phyloP scores from a whole-genome alignment of 1,139 yeast genomes.

The Saccharomyces hybrid region DNA sequence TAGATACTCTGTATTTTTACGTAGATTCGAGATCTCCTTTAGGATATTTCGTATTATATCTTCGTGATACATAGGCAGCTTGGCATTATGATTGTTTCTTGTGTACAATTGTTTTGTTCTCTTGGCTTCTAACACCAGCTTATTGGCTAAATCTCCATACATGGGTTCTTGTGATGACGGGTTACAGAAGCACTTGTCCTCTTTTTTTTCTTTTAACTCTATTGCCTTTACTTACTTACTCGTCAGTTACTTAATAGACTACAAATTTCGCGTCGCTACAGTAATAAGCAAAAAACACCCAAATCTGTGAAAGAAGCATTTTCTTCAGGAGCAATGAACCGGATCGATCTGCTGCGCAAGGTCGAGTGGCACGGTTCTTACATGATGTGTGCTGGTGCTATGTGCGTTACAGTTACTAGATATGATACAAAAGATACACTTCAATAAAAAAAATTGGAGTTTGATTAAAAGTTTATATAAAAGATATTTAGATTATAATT shows the following conservation, averaged over 20 bases:
- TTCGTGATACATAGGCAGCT: conserved; percentile 65
- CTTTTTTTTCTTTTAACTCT: no score
- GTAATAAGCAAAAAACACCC: no score
- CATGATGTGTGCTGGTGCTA: not conserved
- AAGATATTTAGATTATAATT: not conserved
- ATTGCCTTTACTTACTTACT: no score
- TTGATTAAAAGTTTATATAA: not conserved
- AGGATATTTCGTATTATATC: conserved; percentile 57
- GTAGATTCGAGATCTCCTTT: conserved; percentile 53
- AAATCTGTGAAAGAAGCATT: no score
- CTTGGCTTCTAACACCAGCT: conserved; percentile 77
- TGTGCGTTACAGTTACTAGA: not conserved
- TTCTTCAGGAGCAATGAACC: no score
- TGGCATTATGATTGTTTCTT: conserved; percentile 14
- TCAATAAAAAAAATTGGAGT: not conserved
- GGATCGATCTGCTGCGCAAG: no score
- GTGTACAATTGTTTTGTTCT: conserved; percentile 52
- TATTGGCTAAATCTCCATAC: conserved; percentile 86
- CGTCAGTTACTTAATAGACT: no score
- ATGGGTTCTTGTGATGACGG: conserved; percentile 32
- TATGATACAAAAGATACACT: not conserved
- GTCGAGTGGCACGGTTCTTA: no score
- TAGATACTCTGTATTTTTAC: conserved; percentile 36
- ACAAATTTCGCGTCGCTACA: no score
- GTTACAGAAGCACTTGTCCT: no score